Conservation (phyloP, 148 eudicot genomes). For the Limonium bicolor region DNA sequence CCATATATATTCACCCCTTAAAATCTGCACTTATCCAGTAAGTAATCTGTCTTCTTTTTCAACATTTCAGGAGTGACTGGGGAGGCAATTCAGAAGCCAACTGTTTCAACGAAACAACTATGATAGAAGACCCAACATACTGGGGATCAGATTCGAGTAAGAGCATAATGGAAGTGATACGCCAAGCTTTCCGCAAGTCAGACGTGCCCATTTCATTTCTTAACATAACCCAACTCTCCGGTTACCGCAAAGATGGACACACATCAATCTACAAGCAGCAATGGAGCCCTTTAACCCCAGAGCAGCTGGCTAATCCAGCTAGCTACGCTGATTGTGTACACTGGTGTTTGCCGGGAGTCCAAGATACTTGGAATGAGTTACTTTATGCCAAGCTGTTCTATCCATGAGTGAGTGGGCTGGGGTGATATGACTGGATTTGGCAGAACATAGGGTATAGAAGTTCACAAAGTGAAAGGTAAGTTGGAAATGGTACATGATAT, state of each 20-base stretch:
- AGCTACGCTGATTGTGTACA: slow-evolving; percentile 91
- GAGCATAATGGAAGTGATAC: slow-evolving; percentile 63
- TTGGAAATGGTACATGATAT: too few relatives aligned
- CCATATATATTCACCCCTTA: background rate
- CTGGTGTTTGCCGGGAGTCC: slow-evolving; percentile 91
- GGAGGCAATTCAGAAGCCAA: slow-evolving; percentile 56
- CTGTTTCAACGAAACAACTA: slow-evolving; percentile 67
- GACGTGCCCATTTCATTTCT: slow-evolving; percentile 58
- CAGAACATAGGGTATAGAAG: too few relatives aligned
- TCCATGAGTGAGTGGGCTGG: too few relatives aligned
- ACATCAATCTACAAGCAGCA: slow-evolving; percentile 89
- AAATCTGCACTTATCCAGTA: background rate
- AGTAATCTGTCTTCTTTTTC: background rate
- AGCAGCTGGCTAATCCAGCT: slow-evolving; percentile 61
- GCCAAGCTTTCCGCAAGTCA: slow-evolving; percentile 46
- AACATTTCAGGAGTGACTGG: slow-evolving; percentile 63
- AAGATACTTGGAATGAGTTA: slow-evolving; percentile 96
- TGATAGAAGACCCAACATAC: slow-evolving; percentile 53
- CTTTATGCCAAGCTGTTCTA: slow-evolving; percentile 77
- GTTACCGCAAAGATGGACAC: slow-evolving; percentile 82
- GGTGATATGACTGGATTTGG: too few relatives aligned
- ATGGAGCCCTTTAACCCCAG: slow-evolving; percentile 62
- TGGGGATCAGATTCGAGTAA: slow-evolving; percentile 69
- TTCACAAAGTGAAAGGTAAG: too few relatives aligned
- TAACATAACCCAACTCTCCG: slow-evolving; percentile 72